Percentiles rank a stretch among this genome's conserved stretches.
These are phyloP conservation scores for Thuja plicata DNA, from an alignment of 83 land plant genomes.

Conservation along the genomic window DNA sequence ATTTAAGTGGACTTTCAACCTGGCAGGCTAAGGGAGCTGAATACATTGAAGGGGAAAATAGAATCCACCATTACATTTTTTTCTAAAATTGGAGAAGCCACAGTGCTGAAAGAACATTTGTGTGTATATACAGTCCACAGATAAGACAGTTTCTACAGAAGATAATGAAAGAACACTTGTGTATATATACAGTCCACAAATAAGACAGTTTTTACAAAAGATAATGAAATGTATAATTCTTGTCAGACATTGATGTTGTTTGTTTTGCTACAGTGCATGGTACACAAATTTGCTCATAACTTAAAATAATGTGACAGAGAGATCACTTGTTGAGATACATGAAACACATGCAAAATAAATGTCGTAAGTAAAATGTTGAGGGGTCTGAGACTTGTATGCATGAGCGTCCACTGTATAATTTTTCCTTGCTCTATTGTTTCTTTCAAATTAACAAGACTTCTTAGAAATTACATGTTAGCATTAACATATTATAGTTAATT, in stretches of 20 bases:
- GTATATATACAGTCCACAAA: background rate
- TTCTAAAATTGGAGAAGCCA: background rate
- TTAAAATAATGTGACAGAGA: background rate
- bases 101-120: background rate
- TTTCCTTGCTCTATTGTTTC: no score
- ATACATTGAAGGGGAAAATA: constrained; percentile 58
- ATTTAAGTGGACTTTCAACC: background rate
- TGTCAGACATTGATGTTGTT: background rate
- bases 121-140: background rate
- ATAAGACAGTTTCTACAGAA: background rate
- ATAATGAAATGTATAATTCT: background rate
- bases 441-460: no score
- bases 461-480: no score
- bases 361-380: no score
- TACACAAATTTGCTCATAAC: background rate
- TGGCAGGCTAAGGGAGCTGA: constrained; percentile 48
- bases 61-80: constrained; percentile 24
- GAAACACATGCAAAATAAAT: no score
- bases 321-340: no score
- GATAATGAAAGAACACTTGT: background rate
- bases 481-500: no score
- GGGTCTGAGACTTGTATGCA: no score
- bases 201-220: background rate
- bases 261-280: background rate
- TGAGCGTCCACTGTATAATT: no score